phyloP scores from a whole-genome alignment of 805 yeast species.

The Yarrowia hollandica region DNA sequence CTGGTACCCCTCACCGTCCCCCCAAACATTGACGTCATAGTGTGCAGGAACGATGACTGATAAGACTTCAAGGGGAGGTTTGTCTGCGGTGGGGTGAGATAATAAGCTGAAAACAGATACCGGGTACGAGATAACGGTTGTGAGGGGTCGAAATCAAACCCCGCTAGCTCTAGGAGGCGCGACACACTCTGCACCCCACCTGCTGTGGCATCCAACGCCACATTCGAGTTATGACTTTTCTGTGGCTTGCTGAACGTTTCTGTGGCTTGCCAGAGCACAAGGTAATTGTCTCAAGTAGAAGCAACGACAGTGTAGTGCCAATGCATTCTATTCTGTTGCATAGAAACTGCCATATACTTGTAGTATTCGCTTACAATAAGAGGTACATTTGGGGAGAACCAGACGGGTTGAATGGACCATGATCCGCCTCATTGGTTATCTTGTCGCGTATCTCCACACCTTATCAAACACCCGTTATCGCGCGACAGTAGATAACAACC shows the following conservation, averaged over 20 bases:
- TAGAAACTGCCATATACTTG: neutral
- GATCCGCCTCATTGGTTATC: too few relatives aligned
- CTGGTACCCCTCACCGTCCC: neutral
- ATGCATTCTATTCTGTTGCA: neutral
- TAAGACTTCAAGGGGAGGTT: neutral
- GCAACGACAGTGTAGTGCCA: neutral
- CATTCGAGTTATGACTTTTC: conserved; percentile 5
- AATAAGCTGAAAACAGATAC: neutral
- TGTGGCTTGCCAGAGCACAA: conserved; percentile 3
- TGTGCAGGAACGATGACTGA: conserved; percentile 15
- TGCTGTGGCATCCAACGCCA: too few relatives aligned
- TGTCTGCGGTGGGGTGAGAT: neutral
- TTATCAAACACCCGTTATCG: neutral
- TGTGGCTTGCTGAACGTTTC: conserved; percentile 19
- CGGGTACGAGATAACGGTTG: too few relatives aligned
- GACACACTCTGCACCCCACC: too few relatives aligned
- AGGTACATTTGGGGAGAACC: too few relatives aligned
- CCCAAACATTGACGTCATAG: conserved; percentile 14
- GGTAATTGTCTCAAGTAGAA: neutral
- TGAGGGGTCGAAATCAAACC: neutral
- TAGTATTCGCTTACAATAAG: neutral
- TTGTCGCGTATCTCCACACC: neutral
- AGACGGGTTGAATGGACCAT: too few relatives aligned
- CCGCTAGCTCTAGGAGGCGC: neutral
- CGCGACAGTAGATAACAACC: neutral